phyloP scores from a whole-genome alignment of 306 rosid genomes.

The Urtica urens region DNA sequence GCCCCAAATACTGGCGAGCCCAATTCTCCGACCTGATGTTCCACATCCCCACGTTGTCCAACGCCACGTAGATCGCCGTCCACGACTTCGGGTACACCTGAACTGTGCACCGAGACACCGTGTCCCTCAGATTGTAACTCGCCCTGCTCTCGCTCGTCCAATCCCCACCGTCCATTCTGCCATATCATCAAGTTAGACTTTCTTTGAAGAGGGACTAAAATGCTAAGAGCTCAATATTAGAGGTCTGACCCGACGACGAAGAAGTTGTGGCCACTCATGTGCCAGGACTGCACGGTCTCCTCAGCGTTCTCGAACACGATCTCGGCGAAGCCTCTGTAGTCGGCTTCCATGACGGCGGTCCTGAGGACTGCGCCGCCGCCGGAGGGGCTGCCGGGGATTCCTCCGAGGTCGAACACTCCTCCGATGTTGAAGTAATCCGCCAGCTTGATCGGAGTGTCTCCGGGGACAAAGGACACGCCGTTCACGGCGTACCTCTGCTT shows the following conservation, averaged over 20 bases:
- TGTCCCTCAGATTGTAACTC: constrained; percentile 60
- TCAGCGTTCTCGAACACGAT: constrained; percentile 69
- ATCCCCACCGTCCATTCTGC: constrained; percentile 84
- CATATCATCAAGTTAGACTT: constrained; percentile 6
- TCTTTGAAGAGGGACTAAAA: background rate
- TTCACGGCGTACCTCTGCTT: constrained; percentile 80
- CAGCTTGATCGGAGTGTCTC: constrained; percentile 78
- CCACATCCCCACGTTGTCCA: constrained; percentile 96
- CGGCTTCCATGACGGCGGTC: constrained; percentile 72
- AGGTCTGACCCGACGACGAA: constrained; percentile 63
- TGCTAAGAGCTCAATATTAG: too few relatives aligned
- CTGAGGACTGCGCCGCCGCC: constrained; percentile 53
- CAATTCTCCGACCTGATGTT: constrained; percentile 75
- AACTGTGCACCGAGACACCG: constrained; percentile 65
- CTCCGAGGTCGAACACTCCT: constrained; percentile 57
- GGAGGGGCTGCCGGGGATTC: constrained; percentile 47
- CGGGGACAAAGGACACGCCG: constrained; percentile 57
- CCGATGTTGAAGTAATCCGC: constrained; percentile 75
- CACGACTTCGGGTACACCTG: constrained; percentile 89
- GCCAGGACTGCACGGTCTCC: constrained; percentile 67
- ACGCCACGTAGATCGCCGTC: constrained; percentile 74
- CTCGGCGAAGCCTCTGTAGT: constrained; percentile 51
- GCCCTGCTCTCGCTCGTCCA: constrained; percentile 57
- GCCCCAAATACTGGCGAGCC: constrained; percentile 72
- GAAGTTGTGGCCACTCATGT: constrained; percentile 62